Percentiles rank a stretch among this genome's conserved stretches.
These are phyloP conservation scores for Umbilicus rupestris DNA, from an alignment of 164 flowering plant species.

Conservation along the genomic window DNA sequence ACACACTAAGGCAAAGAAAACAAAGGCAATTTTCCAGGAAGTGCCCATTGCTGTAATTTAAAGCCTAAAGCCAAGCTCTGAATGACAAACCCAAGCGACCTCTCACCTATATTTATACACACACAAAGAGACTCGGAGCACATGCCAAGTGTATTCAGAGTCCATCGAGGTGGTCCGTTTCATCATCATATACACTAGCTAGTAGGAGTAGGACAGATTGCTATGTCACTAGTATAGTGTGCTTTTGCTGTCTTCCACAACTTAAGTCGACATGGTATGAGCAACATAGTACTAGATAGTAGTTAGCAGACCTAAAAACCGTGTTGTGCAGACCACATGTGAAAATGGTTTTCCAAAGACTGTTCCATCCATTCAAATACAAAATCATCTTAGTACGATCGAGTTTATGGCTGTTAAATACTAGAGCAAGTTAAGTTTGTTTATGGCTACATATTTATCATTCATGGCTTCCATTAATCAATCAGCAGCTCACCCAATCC, in stretches of 20 bases:
- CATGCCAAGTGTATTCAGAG: background rate
- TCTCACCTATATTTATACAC: background rate
- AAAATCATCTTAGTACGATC: no score
- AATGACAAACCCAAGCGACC: background rate
- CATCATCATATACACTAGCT: background rate
- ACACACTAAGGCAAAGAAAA: background rate
- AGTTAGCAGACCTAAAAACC: background rate
- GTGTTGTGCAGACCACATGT: background rate
- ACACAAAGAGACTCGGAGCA: background rate
- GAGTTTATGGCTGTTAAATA: no score
- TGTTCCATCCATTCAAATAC: no score
- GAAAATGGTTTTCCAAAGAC: no score
- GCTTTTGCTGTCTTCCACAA: slow-evolving; percentile 4
- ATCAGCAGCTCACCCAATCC: no score
- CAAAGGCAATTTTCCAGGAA: background rate
- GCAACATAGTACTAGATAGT: background rate
- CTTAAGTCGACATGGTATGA: background rate
- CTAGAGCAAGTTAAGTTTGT: no score
- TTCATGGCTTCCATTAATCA: no score
- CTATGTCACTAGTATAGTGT: background rate
- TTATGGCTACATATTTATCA: no score
- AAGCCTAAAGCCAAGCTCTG: background rate
- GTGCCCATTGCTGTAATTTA: background rate
- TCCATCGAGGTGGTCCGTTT: background rate
- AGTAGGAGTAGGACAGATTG: background rate